Conservation (phyloP, 768 basidiomycete genomes). For the Kwoniella bestiolae region DNA sequence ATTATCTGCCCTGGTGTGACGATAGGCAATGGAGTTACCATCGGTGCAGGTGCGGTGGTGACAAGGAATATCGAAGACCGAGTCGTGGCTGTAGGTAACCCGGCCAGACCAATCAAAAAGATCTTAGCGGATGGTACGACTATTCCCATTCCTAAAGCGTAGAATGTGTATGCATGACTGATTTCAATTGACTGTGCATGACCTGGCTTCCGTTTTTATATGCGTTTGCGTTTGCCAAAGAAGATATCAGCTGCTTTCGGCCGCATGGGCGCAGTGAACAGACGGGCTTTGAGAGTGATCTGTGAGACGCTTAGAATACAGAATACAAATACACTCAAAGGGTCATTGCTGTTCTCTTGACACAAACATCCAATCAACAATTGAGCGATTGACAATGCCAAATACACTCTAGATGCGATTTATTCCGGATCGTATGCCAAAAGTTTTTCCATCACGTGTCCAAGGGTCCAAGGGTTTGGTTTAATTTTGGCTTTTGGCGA, state of each 20-base stretch:
- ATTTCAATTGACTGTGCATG: too few species aligned
- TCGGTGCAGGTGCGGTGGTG: slow-evolving; percentile 57
- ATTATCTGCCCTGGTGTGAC: slow-evolving; percentile 52
- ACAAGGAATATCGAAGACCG: slow-evolving; percentile 49
- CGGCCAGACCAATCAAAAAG: slow-evolving; percentile 55
- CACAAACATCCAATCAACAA: too few species aligned
- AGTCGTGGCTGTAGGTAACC: slow-evolving; percentile 56
- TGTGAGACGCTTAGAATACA: too few species aligned
- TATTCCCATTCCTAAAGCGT: slow-evolving; percentile 3
- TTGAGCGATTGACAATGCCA: too few species aligned
- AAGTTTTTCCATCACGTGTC: not conserved
- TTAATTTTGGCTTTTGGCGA: not conserved
- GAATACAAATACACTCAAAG: too few species aligned
- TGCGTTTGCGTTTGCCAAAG: too few species aligned
- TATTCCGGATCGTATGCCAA: not conserved
- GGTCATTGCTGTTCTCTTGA: too few species aligned
- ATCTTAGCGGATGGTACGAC: slow-evolving; percentile 41
- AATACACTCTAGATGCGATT: not conserved
- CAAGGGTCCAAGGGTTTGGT: too few species aligned
- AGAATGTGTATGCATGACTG: not conserved
- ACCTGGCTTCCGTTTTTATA: too few species aligned
- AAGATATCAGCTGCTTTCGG: too few species aligned
- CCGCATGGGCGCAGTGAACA: too few species aligned
- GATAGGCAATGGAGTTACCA: slow-evolving; percentile 52
- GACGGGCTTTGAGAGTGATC: too few species aligned